A percentile compares a stretch with the other conserved stretches of the same genome.
These are phyloP conservation scores for Rhytidhysteron rufulum DNA, from an alignment of 2,329 filamentous ascomycete species.

Conservation along the genomic window DNA sequence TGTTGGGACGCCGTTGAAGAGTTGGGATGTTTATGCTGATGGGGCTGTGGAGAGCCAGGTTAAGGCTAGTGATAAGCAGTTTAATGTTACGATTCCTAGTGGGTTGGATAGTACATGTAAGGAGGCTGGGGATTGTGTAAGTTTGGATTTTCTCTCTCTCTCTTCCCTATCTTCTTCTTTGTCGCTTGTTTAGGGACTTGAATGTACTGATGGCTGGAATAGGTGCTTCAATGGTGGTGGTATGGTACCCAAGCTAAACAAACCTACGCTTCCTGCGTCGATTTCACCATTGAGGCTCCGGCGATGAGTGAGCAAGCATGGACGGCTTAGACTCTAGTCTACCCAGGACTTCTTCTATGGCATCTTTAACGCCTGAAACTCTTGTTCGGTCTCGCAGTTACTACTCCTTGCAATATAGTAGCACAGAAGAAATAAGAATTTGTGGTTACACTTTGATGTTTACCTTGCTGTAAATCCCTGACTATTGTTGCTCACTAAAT, in stretches of 20 bases:
- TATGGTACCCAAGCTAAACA: constrained; percentile 54
- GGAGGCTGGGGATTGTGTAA: constrained; percentile 43
- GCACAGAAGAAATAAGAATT: no score
- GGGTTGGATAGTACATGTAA: constrained; percentile 42
- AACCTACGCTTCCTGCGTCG: constrained; percentile 59
- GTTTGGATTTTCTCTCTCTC: constrained; percentile 5
- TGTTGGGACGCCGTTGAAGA: constrained; percentile 50
- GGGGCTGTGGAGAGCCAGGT: constrained; percentile 23
- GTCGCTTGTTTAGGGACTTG: no score
- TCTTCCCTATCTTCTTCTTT: neutral
- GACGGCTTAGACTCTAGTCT: neutral
- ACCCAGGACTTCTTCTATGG: no score
- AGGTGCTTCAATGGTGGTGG: constrained; percentile 26
- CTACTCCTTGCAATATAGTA: no score
- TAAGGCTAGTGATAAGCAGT: constrained; percentile 42
- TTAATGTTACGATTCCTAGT: constrained; percentile 49
- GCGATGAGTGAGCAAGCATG: neutral
- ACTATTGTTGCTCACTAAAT: no score
- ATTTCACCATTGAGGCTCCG: constrained; percentile 43
- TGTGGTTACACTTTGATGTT: no score
- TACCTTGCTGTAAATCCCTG: no score
- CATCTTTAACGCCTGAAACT: no score
- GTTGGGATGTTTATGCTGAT: constrained; percentile 38
- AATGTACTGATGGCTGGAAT: constrained; percentile 5
- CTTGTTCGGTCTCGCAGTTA: no score